These are phyloP conservation scores for Fraxinus velutina DNA, from an alignment of 305 asterid genomes.

Conservation along the genomic window DNA sequence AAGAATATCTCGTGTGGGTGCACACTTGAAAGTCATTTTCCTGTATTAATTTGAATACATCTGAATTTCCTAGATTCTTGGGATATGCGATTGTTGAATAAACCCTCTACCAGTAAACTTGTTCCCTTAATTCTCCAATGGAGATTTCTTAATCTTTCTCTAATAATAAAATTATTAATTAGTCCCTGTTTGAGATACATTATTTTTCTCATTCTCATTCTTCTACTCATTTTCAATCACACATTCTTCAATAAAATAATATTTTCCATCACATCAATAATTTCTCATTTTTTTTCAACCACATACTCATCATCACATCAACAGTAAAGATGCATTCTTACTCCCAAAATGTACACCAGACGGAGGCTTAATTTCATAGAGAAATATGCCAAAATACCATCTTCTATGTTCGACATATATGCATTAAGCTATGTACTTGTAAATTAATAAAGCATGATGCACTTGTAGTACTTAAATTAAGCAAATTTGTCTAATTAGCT, in stretches of 20 bases:
- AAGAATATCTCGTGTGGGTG: not conserved
- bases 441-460: not conserved
- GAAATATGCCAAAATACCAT: not conserved
- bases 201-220: too few relatives aligned
- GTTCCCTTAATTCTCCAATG: not conserved
- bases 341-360: too few relatives aligned
- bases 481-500: not conserved
- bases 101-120: not conserved
- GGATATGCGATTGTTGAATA: conserved; percentile 4
- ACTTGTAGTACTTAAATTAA: not conserved
- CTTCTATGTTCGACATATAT: not conserved
- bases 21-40: conserved; percentile 5
- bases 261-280: too few relatives aligned
- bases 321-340: too few relatives aligned
- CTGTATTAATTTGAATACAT: not conserved
- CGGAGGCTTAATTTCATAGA: not conserved
- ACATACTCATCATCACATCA: too few relatives aligned
- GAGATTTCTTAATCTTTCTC: not conserved
- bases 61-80: conserved; percentile 4
- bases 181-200: too few relatives aligned
- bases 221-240: too few relatives aligned
- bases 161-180: not conserved
- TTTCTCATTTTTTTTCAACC: too few relatives aligned
- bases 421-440: not conserved
- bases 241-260: too few relatives aligned